Evolutionary conservation across 225 moss, liverwort and hornwort genomes (phyloP), one percentile per base, ranked within the genome.

Genomic region (Neckera pumila): DNA sequence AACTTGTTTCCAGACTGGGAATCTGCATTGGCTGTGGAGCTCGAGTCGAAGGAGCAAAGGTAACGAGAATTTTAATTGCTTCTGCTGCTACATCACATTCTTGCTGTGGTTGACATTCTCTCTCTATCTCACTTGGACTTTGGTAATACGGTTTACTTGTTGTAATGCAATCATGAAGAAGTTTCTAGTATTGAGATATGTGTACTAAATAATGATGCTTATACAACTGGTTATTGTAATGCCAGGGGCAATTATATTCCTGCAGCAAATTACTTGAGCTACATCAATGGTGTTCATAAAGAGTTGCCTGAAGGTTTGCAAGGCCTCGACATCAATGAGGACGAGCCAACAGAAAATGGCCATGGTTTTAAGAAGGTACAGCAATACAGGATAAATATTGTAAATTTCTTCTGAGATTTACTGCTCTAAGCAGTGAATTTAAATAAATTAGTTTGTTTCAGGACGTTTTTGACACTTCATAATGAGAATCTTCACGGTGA

Each of bases 1-100:
- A 98, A 98, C 87, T 70, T 98, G 54, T 98, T 98, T 84, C 95
- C 95, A 42, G 96, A 96, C 59, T 98, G 96, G 98, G 95, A 93
- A 92, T 91, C 87, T 89, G 96, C 98, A 38, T 88, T 96, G 63
- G 92, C 93, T 67, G 89, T 87, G 34, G 97, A 98, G 83, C 91
- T 89, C 64, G 90, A 88, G 63, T 75, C 92, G 31, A 95, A 91
- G 90, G 94, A 94, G 81, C 60, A 81, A 63, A 95, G 96, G 95
- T 96, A 87, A 87, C 59, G 61, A 62, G n/a, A 53, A 47, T 76
- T 76, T 19, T 8, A 36, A 60, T 53, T 17, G 54, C 84, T 84
- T 58, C 45, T 58, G 42, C 57, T 84, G 58, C 82, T 65, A 12
- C 49, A 18, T 51, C 34, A 64, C 64, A n/a, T 65, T 51, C 36